Evolutionary conservation across 2,329 filamentous ascomycete species (phyloP).

Genomic region (Ceratocystis harringtonii): DNA sequence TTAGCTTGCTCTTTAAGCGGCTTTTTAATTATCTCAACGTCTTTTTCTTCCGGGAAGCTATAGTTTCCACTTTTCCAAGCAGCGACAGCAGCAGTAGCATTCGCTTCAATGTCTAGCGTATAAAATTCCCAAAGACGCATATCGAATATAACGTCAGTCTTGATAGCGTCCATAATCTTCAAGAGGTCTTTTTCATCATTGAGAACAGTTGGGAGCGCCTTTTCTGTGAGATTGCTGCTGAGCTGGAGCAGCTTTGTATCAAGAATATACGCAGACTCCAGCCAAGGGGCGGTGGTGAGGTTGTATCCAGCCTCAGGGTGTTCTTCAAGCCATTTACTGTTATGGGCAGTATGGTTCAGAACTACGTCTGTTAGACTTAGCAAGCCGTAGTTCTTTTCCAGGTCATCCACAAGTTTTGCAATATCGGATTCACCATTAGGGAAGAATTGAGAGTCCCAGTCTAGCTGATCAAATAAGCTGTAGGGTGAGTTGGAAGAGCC

Average conservation of each 20-base stretch:
- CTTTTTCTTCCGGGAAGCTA: conserved; percentile 34
- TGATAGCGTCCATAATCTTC: conserved; percentile 70
- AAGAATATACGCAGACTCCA: conserved; percentile 48
- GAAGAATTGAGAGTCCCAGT: conserved; percentile 70
- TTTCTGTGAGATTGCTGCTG: conserved; percentile 52
- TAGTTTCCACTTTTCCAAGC: conserved; percentile 53
- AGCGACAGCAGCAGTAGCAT: conserved; percentile 52
- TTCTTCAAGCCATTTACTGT: conserved; percentile 83
- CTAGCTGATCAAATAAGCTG: conserved; percentile 84
- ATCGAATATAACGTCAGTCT: conserved; percentile 60
- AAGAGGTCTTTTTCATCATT: conserved; percentile 57
- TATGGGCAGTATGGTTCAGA: conserved; percentile 94
- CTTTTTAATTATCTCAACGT: conserved; percentile 17
- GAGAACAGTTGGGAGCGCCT: conserved; percentile 64
- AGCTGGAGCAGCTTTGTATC: conserved; percentile 55
- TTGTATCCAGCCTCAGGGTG: conserved; percentile 96
- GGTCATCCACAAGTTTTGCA: conserved; percentile 56
- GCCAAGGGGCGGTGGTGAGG: conserved; percentile 70
- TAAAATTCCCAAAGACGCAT: conserved; percentile 92
- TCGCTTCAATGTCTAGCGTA: conserved; percentile 59
- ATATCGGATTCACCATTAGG: conserved; percentile 75
- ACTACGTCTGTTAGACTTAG: conserved; percentile 91
- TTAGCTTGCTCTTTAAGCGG: conserved; percentile 33
- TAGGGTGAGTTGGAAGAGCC: conserved; percentile 92
- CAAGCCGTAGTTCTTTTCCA: conserved; percentile 73